Percentiles rank a stretch among this genome's conserved stretches.
Evolutionary conservation across 768 basidiomycete species (phyloP).

Genomic region (Phanerochaete carnosa): DNA sequence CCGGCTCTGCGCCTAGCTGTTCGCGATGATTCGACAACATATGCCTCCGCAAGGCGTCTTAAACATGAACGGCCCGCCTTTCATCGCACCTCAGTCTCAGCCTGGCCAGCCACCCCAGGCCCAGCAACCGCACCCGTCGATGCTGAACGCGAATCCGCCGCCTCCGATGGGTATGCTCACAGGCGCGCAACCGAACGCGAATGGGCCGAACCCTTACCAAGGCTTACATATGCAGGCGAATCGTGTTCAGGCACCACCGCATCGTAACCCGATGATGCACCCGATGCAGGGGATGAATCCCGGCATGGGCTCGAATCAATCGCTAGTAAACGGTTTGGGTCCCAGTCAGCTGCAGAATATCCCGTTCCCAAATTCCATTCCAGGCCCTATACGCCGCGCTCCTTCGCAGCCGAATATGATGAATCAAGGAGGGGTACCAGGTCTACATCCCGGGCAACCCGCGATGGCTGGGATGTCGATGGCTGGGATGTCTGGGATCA

Average conservation of each 20-base stretch:
- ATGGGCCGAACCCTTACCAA: conserved; percentile 17
- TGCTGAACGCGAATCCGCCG: conserved; percentile 26
- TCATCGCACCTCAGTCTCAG: conserved; percentile 37
- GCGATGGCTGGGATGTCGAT: conserved; percentile 27
- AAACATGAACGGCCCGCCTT: conserved; percentile 27
- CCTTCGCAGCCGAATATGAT: conserved; percentile 49
- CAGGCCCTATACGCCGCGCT: conserved; percentile 49
- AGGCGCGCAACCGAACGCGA: conserved; percentile 20
- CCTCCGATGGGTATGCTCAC: conserved; percentile 28
- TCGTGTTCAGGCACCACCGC: conserved; percentile 3
- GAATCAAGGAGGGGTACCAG: conserved; percentile 32
- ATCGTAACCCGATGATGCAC: conserved; percentile 28
- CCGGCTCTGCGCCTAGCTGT: background rate
- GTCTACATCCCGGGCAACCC: conserved; percentile 35
- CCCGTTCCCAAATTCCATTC: conserved; percentile 37
- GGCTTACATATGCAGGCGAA: conserved; percentile 22
- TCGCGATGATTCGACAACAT: background rate
- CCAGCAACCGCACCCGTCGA: conserved; percentile 33
- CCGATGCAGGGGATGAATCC: conserved; percentile 32
- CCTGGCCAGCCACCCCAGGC: conserved; percentile 31
- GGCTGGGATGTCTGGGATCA: conserved; percentile 32
- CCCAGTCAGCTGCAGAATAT: conserved; percentile 39
- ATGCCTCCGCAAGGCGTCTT: conserved; percentile 28
- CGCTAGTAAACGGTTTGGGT: conserved; percentile 32
- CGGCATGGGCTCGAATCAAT: conserved; percentile 29